These are phyloP conservation scores for Rhododendron griersonianum DNA, from an alignment of 148 eudicot genomes.

Conservation along the genomic window DNA sequence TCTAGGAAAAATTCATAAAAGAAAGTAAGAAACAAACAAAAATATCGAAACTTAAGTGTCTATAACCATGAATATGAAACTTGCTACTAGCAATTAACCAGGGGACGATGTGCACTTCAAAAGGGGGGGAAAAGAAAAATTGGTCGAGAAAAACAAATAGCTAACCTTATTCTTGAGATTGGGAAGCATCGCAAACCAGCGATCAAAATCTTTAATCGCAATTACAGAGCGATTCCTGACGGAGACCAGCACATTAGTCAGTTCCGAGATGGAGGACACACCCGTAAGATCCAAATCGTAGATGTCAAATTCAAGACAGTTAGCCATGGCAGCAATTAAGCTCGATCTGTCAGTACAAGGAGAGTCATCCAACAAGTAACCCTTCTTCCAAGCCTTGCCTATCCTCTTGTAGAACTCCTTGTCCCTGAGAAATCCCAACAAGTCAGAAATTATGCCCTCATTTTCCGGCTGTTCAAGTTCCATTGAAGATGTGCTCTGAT, in stretches of 20 bases:
- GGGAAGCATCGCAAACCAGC: not conserved
- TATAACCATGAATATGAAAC: no score
- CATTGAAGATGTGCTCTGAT: no score
- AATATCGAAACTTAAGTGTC: no score
- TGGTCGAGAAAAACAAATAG: no score
- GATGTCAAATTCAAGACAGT: not conserved
- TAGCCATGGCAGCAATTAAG: not conserved
- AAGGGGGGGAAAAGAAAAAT: no score
- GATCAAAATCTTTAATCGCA: not conserved
- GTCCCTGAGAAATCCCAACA: not conserved
- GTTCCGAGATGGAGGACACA: not conserved
- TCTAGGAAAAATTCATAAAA: no score
- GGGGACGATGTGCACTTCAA: no score
- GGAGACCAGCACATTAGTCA: not conserved
- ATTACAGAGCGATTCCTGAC: not conserved
- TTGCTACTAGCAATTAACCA: no score
- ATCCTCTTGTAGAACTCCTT: not conserved
- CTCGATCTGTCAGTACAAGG: not conserved
- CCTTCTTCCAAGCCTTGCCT: not conserved
- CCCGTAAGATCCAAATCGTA: not conserved
- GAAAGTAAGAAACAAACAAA: no score
- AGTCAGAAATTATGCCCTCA: not conserved
- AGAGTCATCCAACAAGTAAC: not conserved
- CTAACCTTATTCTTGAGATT: not conserved
- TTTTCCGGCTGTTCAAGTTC: not conserved